Base-by-base conservation (phyloP, 352 stramenopile genomes). In the Globisporangium cederbergense region DNA sequence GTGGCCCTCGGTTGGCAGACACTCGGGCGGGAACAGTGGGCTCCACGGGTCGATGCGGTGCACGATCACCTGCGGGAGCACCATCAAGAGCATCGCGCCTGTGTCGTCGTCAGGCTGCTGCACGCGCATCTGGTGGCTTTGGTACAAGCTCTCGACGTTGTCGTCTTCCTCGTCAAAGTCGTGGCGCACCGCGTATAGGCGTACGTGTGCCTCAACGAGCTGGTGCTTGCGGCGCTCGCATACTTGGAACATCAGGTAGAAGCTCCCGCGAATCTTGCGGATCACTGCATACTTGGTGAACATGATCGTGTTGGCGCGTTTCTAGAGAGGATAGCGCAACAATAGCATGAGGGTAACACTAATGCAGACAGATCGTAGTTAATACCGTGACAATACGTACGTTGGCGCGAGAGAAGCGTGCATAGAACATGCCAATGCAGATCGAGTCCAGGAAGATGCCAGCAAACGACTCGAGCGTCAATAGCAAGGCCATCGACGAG, bases 221-320 rank as follows among this genome's bases (percentile, higher is more conserved):
- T 97, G 90, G 58, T 96, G 88, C 60, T 96, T 96, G 30, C 90
- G 83, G 36, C 88, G 77, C 64, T 97, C 90, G 56, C 90, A 97
- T 0, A 92, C 83, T 57, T 97, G 90, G 62, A 96, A 89, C 89
- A 97, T 97, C 53, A 97, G 88, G 78, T 96, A 97, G 65, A 87
- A 96, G 47, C 94, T 77, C 4, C 90, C 90, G 13, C 89, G 87
- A 60, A 97, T 96, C 68, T 90, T 86, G 38, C 90, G 90, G 72
- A 97, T 95, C 30, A 97, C 83, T 2, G 83, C 89, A 14, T 73
- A 79, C 34, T 93, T 86, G 4, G 83, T 87, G 55, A 97, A 96
- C 70, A 96, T 90, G 71, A 97, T 88, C 4, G 87, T 93, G 57
- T 89, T 84, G 1, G 87, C 87, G 42, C 87, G 85, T 86, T 89